Base-by-base conservation (phyloP, 768 basidiomycete species). In the Kwoniella dejecticola region DNA sequence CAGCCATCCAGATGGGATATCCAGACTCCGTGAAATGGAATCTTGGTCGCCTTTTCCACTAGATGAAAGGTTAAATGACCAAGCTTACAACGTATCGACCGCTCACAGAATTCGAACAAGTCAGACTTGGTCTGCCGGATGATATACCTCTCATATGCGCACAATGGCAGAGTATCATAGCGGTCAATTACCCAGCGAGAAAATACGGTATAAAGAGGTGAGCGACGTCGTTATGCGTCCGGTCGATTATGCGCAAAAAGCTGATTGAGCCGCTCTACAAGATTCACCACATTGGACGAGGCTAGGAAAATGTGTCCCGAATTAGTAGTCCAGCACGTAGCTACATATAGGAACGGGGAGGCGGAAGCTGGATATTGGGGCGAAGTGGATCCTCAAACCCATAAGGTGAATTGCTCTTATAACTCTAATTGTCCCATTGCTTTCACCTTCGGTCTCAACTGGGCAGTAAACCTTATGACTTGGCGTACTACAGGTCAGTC, bases 111-210 rank as follows among this genome's bases (percentile, higher is more conserved):
- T 94, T 90, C 80, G 94, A 96, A 79, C 89, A 88, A 80, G 84
- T 90, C 54, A 83, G 92, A 27, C 84, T 95, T 0, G 85, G 84
- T 0, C 81, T 90, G 45, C 83, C 78, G 2, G 74, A 79, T 55
- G 71, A 72, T 52, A 57, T 72, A 44, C 75, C 75, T 2, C 68
- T 66, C 56, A 71, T 55, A 56, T 69, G 76, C 49, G 70, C 75
- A 63, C 69, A 75, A 68, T 70, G 74, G 72, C 52, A 68, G 64
- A 50, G 89, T 41, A 68, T 80, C 69, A 98, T 99, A 60, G 96
- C 96, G 0, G 89, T 98, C 64, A 97, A 94, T 79, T 98, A 99
- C 74, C 88, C 93, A 4, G 95, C 96, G 0, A 85, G 96, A 64
- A 86, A 86, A 71, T 97, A 84, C 74, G 95, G 94, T 4, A 94